A percentile compares a stretch with the other conserved stretches of the same genome.
These are phyloP conservation scores for Sanghuangporus sanghuang DNA, from an alignment of 1,284 basidiomycete species.

Conservation along the genomic window DNA sequence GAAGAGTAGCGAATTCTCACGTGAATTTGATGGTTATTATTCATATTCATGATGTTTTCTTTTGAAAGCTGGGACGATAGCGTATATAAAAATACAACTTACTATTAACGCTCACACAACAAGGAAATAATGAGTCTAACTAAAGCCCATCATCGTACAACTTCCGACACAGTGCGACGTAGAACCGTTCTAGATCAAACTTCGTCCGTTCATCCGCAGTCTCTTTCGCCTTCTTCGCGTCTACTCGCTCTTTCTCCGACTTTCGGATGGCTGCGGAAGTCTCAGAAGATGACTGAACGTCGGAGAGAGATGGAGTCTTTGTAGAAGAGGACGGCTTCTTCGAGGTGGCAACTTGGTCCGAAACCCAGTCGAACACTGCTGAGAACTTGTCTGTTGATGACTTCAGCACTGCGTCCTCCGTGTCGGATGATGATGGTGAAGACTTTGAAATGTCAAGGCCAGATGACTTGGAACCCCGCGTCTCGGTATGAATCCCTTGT, in stretches of 20 bases:
- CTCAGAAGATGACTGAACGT: conserved; percentile 5
- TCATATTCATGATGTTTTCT: neutral
- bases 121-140: neutral
- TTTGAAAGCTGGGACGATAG: neutral
- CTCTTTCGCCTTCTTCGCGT: conserved; percentile 26
- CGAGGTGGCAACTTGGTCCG: conserved; percentile 56
- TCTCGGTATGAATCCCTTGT: conserved; percentile 9
- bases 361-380: conserved; percentile 70
- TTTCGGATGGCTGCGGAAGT: conserved; percentile 14
- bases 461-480: conserved; percentile 1
- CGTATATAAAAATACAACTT: neutral
- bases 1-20: no score
- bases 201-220: conserved; percentile 46
- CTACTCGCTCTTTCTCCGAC: conserved; percentile 18
- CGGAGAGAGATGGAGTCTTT: conserved; percentile 6
- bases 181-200: conserved; percentile 70
- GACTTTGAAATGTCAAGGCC: neutral
- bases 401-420: conserved; percentile 48
- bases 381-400: conserved; percentile 67
- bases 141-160: conserved; percentile 78
- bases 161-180: conserved; percentile 69
- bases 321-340: conserved; percentile 18
- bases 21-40: neutral
- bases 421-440: neutral
- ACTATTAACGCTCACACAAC: neutral